These are phyloP conservation scores for Microbotryum saponariae DNA, from an alignment of 1,284 basidiomycete genomes.

Conservation along the genomic window DNA sequence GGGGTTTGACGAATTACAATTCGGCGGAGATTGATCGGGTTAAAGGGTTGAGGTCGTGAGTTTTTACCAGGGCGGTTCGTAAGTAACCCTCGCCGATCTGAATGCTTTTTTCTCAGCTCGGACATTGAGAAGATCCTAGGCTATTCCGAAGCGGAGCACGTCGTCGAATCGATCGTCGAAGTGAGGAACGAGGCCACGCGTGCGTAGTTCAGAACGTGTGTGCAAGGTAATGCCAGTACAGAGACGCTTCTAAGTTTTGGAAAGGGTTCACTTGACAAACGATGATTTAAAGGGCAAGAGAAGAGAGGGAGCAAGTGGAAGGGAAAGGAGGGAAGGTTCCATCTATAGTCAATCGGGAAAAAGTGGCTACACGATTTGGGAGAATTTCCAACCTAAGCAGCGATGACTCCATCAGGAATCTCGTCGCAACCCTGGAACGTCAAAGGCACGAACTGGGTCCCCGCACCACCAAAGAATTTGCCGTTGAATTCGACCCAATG, in stretches of 20 bases:
- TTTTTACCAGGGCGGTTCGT: slow-evolving; percentile 6
- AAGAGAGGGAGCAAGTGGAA: no score
- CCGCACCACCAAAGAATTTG: slow-evolving; percentile 40
- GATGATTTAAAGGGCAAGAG: no score
- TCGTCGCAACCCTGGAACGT: slow-evolving; percentile 30
- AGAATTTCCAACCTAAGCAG: no score
- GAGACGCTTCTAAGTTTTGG: no score
- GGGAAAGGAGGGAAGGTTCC: no score
- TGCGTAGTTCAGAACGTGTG: no score
- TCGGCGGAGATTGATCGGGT: slow-evolving; percentile 82
- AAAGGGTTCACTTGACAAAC: no score
- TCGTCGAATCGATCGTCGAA: slow-evolving; percentile 79
- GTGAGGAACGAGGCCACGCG: neutral
- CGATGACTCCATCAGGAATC: slow-evolving; percentile 23
- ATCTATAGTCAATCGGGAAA: no score
- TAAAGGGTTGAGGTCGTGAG: slow-evolving; percentile 81
- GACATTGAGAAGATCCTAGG: slow-evolving; percentile 73
- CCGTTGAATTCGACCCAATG: slow-evolving; percentile 62
- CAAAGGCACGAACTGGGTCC: slow-evolving; percentile 33
- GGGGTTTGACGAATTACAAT: slow-evolving; percentile 92
- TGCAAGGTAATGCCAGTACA: no score
- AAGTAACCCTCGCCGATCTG: neutral
- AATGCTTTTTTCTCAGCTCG: slow-evolving; percentile 50
- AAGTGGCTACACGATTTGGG: no score
- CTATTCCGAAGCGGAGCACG: slow-evolving; percentile 91